A percentile compares a stretch with the other conserved stretches of the same genome.
Evolutionary conservation across 2,329 filamentous ascomycete genomes (phyloP).

Genomic region (Epichloe typhina): DNA sequence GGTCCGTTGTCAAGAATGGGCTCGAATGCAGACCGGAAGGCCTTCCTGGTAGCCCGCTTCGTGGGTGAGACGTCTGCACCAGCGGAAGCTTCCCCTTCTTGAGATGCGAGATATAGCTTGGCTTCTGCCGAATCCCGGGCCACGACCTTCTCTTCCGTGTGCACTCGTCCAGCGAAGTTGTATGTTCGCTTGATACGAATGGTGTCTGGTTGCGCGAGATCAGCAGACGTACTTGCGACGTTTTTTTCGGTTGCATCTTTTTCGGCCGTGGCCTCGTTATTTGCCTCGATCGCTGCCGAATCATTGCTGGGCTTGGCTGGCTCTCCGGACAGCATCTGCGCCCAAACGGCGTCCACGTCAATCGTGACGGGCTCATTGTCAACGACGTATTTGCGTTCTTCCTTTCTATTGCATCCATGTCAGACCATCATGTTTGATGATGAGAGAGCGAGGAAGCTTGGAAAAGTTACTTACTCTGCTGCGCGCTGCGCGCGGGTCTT

Average conservation of each 20-base stretch:
- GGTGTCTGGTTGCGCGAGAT: conserved; percentile 17
- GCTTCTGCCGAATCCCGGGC: conserved; percentile 52
- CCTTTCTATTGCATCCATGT: conserved; percentile 28
- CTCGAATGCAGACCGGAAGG: conserved; percentile 51
- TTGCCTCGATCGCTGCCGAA: not conserved
- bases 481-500: conserved; percentile 62
- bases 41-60: conserved; percentile 36
- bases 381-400: conserved; percentile 39
- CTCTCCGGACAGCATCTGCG: conserved; percentile 43
- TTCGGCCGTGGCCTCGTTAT: conserved; percentile 6
- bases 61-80: conserved; percentile 17
- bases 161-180: conserved; percentile 60
- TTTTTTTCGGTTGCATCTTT: conserved; percentile 14
- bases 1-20: conserved; percentile 32
- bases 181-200: conserved; percentile 59
- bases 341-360: conserved; percentile 60
- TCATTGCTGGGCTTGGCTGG: not conserved
- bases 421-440: not conserved
- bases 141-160: conserved; percentile 60
- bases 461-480: conserved; percentile 36
- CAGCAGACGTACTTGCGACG: not conserved
- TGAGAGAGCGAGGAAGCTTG: not conserved
- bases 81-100: conserved; percentile 19
- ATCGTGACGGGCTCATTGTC: conserved; percentile 50
- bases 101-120: conserved; percentile 46